Percentiles rank a stretch among this genome's conserved stretches.
These are phyloP conservation scores for Hygrophorus pudorinus DNA, from an alignment of 768 basidiomycete species.

Conservation along the genomic window DNA sequence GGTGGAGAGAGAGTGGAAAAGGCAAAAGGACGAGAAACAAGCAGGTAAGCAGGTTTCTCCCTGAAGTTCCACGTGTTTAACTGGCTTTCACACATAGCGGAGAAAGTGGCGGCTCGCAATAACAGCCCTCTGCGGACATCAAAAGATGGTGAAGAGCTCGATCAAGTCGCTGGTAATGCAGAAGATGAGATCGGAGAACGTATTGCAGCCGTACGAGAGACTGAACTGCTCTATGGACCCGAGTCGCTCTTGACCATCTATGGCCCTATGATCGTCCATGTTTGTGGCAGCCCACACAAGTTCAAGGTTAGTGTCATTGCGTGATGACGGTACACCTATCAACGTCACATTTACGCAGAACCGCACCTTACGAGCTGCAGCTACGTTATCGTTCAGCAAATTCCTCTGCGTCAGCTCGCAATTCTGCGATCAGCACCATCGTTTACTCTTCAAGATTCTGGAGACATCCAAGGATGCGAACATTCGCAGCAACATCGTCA, in stretches of 20 bases:
- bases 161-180: slow-evolving; percentile 94
- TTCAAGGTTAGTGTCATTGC: slow-evolving; percentile 62
- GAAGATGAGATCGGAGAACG: slow-evolving; percentile 98
- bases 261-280: slow-evolving; percentile 83
- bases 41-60: slow-evolving; percentile 40
- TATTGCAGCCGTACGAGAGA: slow-evolving; percentile 75
- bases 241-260: slow-evolving; percentile 76
- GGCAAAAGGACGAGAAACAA: slow-evolving; percentile 86
- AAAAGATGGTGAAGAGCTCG: slow-evolving; percentile 79
- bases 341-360: slow-evolving; percentile 41
- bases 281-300: slow-evolving; percentile 82
- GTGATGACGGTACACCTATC: slow-evolving; percentile 3
- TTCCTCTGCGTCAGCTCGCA: slow-evolving; percentile 91
- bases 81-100: slow-evolving; percentile 32
- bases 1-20: slow-evolving; percentile 92
- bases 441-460: slow-evolving; percentile 86
- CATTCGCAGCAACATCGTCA: slow-evolving; percentile 93
- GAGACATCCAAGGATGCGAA: slow-evolving; percentile 85
- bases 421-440: slow-evolving; percentile 87
- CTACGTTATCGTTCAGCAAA: slow-evolving; percentile 86
- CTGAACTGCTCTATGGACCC: slow-evolving; percentile 77
- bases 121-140: slow-evolving; percentile 26
- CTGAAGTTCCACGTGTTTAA: not conserved
- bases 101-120: slow-evolving; percentile 40
- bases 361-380: slow-evolving; percentile 74